These are phyloP conservation scores for Sindora glabra DNA, from an alignment of 306 rosid genomes.

Conservation along the genomic window DNA sequence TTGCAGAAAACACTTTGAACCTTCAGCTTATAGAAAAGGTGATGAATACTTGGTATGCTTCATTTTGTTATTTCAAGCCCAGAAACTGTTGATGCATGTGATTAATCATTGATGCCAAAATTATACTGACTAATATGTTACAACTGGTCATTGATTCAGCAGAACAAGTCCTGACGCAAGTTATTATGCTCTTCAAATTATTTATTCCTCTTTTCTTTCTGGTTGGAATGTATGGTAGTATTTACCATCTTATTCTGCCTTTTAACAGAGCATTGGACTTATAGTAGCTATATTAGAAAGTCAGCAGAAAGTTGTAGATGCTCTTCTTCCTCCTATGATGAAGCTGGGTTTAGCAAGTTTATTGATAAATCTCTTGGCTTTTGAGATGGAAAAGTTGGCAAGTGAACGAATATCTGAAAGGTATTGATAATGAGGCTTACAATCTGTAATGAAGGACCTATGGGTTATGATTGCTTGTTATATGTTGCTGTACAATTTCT, in stretches of 20 bases:
- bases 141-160: too few relatives aligned
- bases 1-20: constrained; percentile 76
- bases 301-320: constrained; percentile 38
- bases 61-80: not conserved
- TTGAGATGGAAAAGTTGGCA: constrained; percentile 50
- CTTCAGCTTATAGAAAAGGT: constrained; percentile 88
- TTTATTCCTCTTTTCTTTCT: constrained; percentile 1
- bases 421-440: constrained; percentile 32
- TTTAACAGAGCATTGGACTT: constrained; percentile 60
- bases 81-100: not conserved
- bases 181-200: not conserved
- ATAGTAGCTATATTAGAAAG: constrained; percentile 68
- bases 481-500: not conserved
- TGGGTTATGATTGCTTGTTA: not conserved
- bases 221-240: constrained; percentile 4
- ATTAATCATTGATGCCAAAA: not conserved
- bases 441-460: not conserved
- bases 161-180: not conserved
- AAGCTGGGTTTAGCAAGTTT: constrained; percentile 70
- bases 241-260: constrained; percentile 17
- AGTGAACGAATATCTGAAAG: constrained; percentile 69
- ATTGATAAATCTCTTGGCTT: constrained; percentile 56
- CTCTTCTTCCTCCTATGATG: constrained; percentile 61
- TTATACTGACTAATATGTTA: too few relatives aligned
- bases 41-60: not conserved